Base-by-base conservation (phyloP, 495 filamentous ascomycete genomes). In the Neurospora terricola region DNA sequence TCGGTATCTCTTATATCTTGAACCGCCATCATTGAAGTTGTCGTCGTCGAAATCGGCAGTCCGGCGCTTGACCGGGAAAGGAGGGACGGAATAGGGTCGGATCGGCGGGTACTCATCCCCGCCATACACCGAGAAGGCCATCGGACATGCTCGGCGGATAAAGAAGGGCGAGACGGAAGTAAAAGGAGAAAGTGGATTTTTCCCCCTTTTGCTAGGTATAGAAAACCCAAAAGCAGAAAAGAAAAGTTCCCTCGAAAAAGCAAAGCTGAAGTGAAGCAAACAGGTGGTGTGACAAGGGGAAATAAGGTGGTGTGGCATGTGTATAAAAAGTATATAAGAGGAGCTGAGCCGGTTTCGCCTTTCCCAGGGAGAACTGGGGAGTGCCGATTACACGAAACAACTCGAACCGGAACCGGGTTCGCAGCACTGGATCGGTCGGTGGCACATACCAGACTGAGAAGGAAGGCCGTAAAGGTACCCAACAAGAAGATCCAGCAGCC, bases 61-160 rank as follows among this genome's bases (percentile, higher is more conserved):
- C 42, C 77, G 77, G 39, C 79, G 77, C 73, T 80, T 81, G 76
- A 72, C 70, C 43, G 74, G 72, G 37, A 76, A 77, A 70, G 74
- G 74, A 18, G 66, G 48, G 42, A 66, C 70, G 72, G 69, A 73
- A 11, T 71, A 73, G 18, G 43, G 68, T 18, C 72, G 73, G 73
- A 75, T 70, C 40, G 78, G 77, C 74, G 74, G 77, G 77, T 74
- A 73, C 9, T 76, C 71, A 76, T 78, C 75, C 77, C 80, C 78
- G 77, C 78, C 80, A 76, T 69, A 62, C 72, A 72, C 72, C 73
- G 74, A 78, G n/a, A 71, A 70, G 72, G 78, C 80, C 80, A 81
- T 81, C 72, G 78, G 74, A 79, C 80, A 81, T 81, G 71, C 76
- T 81, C 80, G 72, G 72, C 10, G 69, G 39, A 21, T 5, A 69